Conservation (phyloP, 106 monocot genomes). For the Acorus gramineus region DNA sequence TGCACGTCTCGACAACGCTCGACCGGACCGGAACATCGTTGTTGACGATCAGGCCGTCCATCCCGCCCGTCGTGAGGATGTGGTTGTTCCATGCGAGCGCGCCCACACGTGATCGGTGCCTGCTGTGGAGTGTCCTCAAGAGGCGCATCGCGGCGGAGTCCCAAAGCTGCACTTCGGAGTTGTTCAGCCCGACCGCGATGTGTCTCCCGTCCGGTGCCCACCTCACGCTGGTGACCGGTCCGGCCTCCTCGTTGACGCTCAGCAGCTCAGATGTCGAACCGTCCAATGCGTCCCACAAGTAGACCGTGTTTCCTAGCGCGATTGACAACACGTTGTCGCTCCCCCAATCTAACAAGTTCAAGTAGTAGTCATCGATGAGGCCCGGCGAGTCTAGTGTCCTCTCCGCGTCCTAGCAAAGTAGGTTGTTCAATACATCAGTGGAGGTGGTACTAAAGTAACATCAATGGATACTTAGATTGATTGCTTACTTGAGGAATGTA, state of each 20-base stretch:
- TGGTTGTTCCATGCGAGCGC: constrained; percentile 54
- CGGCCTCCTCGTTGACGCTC: constrained; percentile 37
- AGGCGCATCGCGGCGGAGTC: constrained; percentile 34
- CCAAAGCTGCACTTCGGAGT: constrained; percentile 52
- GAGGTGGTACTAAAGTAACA: too few relatives aligned
- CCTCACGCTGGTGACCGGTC: constrained; percentile 59
- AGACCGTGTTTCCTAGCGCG: constrained; percentile 40
- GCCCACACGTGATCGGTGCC: constrained; percentile 41
- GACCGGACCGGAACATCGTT: constrained; percentile 41
- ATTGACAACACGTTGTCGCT: constrained; percentile 43
- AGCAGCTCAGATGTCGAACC: constrained; percentile 42
- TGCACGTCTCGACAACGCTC: constrained; percentile 22
- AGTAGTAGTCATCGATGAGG: constrained; percentile 53
- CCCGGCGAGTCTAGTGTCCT: too few relatives aligned
- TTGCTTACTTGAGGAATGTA: too few relatives aligned
- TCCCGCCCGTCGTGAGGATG: constrained; percentile 50
- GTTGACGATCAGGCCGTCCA: constrained; percentile 52
- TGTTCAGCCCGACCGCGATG: constrained; percentile 47
- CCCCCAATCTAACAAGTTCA: constrained; percentile 58
- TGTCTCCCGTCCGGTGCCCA: constrained; percentile 67
- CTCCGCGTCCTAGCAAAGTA: too few relatives aligned
- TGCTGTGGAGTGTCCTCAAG: constrained; percentile 40
- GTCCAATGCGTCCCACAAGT: constrained; percentile 43
- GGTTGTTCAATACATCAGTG: too few relatives aligned
- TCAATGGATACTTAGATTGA: too few relatives aligned